Base-by-base conservation (phyloP, 495 filamentous ascomycete genomes). In the Aspergillus saccharolyticus region DNA sequence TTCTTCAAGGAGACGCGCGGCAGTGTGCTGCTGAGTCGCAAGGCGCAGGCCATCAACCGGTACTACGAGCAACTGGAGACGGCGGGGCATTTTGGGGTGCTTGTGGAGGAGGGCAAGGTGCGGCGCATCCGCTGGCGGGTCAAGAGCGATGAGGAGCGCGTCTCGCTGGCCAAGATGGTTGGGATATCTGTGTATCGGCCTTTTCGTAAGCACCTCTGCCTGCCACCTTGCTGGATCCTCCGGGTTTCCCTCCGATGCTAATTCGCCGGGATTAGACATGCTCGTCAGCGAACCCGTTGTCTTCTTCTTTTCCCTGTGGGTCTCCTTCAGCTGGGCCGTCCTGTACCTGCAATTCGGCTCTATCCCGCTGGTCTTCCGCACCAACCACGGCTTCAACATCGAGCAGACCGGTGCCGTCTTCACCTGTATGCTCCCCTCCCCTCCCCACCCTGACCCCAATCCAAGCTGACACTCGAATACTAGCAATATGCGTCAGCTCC, bases 231-330 rank as follows among this genome's bases (percentile, higher is more conserved):
- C 12, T 51, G 16, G 42, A 28, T 4, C 25, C n/a, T n/a, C n/a
- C n/a, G 43, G 14, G 39, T 19, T 50, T n/a, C n/a, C 25, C 25
- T 28, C 3, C 4, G 4, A 42, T 24, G 21, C 39, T 54, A n/a
- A 55, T n/a, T 50, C 44, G 51, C 60, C 60, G 51, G 46, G 20
- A 1, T 1, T 39, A 80, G 75, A 89, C 56, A 79, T 97, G 28
- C 85, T 97, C 20, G 74, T 89, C 63, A 96, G 91, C 12, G 93
- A 97, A 63, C 89, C 92, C 0, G 90, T 96, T 14, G 91, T 97
- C 18, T 96, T 96, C 74, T 96, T 88, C 76, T 97, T 96, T 71
- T 92, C 88, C 20, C 75, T 95, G 15, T 97, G 93, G 93, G 84
- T 89, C 4, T 78, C 90, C 7, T 96, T 97, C 70, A 85, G 83